These are phyloP conservation scores for Cryptosporidium andersoni DNA, from an alignment of 169 alveolate genomes.

Conservation along the genomic window DNA sequence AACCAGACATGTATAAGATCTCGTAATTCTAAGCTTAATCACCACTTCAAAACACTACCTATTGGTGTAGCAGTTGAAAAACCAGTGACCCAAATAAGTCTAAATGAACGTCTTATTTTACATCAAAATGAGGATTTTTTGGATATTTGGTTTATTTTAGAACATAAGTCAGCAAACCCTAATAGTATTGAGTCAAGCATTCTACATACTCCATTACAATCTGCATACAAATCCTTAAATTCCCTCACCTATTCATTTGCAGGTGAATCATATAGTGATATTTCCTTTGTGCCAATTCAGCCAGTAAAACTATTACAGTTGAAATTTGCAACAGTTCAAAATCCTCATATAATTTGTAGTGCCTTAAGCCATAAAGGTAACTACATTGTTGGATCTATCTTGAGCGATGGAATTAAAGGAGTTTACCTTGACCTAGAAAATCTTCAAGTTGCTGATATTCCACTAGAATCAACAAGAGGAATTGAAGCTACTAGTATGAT, in stretches of 20 bases:
- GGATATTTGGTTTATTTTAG: slow-evolving; percentile 63
- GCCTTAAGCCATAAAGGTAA: slow-evolving; percentile 31
- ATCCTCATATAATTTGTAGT: slow-evolving; percentile 7
- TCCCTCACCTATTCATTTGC: neutral
- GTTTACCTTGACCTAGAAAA: slow-evolving; percentile 40
- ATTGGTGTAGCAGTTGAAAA: slow-evolving; percentile 8
- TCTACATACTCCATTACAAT: slow-evolving; percentile 28
- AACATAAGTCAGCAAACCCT: neutral
- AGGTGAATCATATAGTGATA: neutral
- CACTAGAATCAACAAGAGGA: slow-evolving; percentile 22
- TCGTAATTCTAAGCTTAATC: slow-evolving; percentile 1
- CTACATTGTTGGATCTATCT: slow-evolving; percentile 33
- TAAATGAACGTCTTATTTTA: slow-evolving; percentile 46
- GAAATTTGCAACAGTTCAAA: slow-evolving; percentile 12
- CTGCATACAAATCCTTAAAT: slow-evolving; percentile 13
- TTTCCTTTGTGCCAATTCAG: slow-evolving; percentile 27
- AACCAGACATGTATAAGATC: neutral
- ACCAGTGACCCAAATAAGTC: slow-evolving; percentile 19
- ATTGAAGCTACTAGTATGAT: slow-evolving; percentile 22
- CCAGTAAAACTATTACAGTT: slow-evolving; percentile 55
- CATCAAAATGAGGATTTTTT: slow-evolving; percentile 4
- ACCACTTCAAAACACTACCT: slow-evolving; percentile 12
- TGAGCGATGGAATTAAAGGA: slow-evolving; percentile 30
- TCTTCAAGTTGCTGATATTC: slow-evolving; percentile 8
- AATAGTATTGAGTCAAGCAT: neutral